Evolutionary conservation across 31 red algal genomes (phyloP), one percentile per base, ranked within the genome.

Genomic region (Asparagopsis taxiformis): DNA sequence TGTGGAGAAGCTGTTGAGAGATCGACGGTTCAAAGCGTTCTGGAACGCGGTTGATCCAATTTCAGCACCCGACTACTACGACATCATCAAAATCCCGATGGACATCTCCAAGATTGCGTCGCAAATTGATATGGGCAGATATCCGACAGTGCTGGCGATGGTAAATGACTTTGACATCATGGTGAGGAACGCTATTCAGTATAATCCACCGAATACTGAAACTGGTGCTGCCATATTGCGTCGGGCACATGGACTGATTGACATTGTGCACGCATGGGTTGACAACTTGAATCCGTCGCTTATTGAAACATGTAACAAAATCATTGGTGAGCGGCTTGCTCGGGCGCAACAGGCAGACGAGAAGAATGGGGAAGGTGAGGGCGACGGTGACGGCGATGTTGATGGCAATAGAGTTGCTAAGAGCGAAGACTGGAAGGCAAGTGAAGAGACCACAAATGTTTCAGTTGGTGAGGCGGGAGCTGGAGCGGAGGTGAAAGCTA

Each of bases 21-120:
- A 96, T 55, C 43, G 72, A 19, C 80, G 82, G 8, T 91, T 81
- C 15, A 79, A 77, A 57, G 62, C 70, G 16, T 96, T 91, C 64
- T 85, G 85, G 78, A 55, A 85, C 35, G 86, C 85, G 1, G 85
- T 96, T 1, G 80, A 89, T 19, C 59, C 59, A 21, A 26, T 19
- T 5, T 86, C 88, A 9, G 91, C 86, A 0, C 86, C 90, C 2
- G 95, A 93, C 56, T 98, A 98, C 50, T 93, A 86, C 46, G 80
- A 93, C 3, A 90, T 98, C 57, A 84, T 98, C 68, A 79, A 93
- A 50, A 66, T 67, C 9, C 95, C 95, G 1, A 90, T 98, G 67
- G 89, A 93, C 50, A 75, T 98, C 28, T 80, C 79, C 28, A 69
- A 74, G 32, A 85, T 96, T 55, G 70, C 79, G 5, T 44, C 64